Evolutionary conservation across 495 filamentous ascomycete genomes (phyloP), one percentile per base, ranked within the genome.

Genomic region (Cenococcum geophilum): DNA sequence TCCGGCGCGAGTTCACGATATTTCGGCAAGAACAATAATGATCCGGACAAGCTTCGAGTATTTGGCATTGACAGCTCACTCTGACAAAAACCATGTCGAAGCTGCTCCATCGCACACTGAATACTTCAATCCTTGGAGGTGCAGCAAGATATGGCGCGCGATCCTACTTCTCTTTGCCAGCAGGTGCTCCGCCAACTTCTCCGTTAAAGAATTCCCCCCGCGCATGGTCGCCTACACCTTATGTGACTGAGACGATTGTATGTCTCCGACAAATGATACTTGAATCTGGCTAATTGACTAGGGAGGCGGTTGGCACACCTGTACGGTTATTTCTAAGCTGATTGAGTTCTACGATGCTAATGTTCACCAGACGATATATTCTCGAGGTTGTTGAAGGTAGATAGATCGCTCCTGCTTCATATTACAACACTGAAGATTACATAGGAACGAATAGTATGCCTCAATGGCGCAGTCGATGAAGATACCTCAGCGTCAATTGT

Each of bases 381-480:
- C 75, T 91, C 89, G 27, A 80, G 87, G 70, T 78, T 91, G 16
- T 75, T 91, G 14, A 88, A 90, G 76, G 86, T 88, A 75, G 54
- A 69, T 64, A 1, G 32, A 32, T 20, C 14, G 63, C 63, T 57
- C 43, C n/a, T 22, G 1, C 5, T 42, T 60, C 18, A 49, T 57
- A 40, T 36, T 42, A 60, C 57, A 59, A 59, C 65, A 73, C 65
- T 72, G 71, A 68, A 74, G 63, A 49, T 60, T 68, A 62, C 68
- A 73, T 40, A 90, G 84, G 93, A 98, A 78, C 91, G 93, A 60
- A 97, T 98, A 71, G 81, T 98, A 70, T 97, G 89, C 69, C 84
- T 98, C 34, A 97, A 96, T 70, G 93, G 93, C 66, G 77, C 85
- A 67, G 92, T 98, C 60, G 86, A 97, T 77, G 90, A 96, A 67